A percentile compares a stretch with the other conserved stretches of the same genome.
phyloP scores from a whole-genome alignment of 495 filamentous ascomycete genomes.

The Daldinia concentrica region DNA sequence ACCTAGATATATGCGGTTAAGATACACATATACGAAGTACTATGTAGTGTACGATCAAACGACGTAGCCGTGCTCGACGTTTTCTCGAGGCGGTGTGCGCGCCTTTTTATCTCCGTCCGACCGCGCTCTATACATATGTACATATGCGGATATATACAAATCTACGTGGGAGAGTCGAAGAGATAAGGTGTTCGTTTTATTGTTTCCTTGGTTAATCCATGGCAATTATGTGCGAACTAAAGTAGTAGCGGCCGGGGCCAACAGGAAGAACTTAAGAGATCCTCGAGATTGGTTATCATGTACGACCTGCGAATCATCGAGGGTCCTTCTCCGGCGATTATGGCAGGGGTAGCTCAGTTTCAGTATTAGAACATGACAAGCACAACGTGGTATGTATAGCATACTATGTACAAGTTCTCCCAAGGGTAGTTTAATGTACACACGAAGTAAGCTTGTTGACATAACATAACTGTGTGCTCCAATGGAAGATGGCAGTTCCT shows the following conservation, averaged over 20 bases:
- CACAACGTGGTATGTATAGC: background rate
- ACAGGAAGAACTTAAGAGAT: background rate
- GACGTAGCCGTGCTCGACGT: background rate
- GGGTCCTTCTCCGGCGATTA: background rate
- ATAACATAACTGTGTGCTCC: background rate
- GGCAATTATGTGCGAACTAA: background rate
- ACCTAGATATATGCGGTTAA: background rate
- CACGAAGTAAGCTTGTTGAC: background rate
- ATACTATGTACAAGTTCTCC: background rate
- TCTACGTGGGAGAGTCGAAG: background rate
- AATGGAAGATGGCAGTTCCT: background rate
- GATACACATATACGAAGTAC: background rate
- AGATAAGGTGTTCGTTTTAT: background rate
- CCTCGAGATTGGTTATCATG: background rate
- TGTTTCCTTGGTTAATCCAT: background rate
- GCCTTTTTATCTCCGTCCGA: background rate
- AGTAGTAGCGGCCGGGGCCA: background rate
- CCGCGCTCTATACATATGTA: background rate
- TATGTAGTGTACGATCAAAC: background rate
- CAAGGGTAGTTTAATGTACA: background rate
- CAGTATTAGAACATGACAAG: background rate
- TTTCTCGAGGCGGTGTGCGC: constrained; percentile 3
- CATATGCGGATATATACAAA: background rate
- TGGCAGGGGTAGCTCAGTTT: background rate
- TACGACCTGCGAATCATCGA: background rate